Evolutionary conservation across 2,329 filamentous ascomycete genomes (phyloP), one percentile per base, ranked within the genome.

Genomic region (Teratosphaeria viscida): DNA sequence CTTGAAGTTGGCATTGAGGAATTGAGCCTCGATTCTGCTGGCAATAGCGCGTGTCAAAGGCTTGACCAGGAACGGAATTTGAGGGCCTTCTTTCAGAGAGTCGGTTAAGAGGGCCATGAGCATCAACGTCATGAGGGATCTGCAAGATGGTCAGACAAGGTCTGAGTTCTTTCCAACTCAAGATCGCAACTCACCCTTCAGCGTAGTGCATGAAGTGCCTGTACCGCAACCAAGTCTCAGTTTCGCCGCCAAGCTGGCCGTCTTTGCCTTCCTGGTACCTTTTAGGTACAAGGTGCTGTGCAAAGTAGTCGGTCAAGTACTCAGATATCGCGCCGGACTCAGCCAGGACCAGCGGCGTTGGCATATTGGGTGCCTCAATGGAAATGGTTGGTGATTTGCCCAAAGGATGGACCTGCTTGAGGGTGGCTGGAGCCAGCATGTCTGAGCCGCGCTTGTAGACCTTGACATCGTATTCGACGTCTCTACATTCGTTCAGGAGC

Each of bases 331-430:
- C 82, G 5, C 82, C 90, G 53, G 87, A 92, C 76, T 97, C 92
- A 10, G 90, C 89, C 54, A 96, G 76, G 0, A 92, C 82, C 35
- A 85, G 64, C 1, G 81, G 81, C 62, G 80, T 74, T 10, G 62
- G 47, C 8, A 60, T 59, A 0, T 71, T 73, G 1, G 79, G 73
- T 1, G 75, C 73, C 62, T 83, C 77, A 66, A 96, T 78, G 8
- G 82, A 83, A 64, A 97, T 77, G 52, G 92, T 77, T 0, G 92
- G 92, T 1, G 90, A 91, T 73, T 96, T 96, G 62, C 92, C 92
- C 3, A 96, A 80, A 0, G 90, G 87, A 69, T 96, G 90, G 43
- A 95, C 76, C 63, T 89, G 80, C 69, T 88, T 86, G 54, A 96
- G 81, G 68, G 89, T 87, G 0, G 84, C 78, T 3, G 90, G 89